A percentile compares a stretch with the other conserved stretches of the same genome.
phyloP scores from a whole-genome alignment of 2,329 filamentous ascomycete species.

The Colletotrichum australisinense region DNA sequence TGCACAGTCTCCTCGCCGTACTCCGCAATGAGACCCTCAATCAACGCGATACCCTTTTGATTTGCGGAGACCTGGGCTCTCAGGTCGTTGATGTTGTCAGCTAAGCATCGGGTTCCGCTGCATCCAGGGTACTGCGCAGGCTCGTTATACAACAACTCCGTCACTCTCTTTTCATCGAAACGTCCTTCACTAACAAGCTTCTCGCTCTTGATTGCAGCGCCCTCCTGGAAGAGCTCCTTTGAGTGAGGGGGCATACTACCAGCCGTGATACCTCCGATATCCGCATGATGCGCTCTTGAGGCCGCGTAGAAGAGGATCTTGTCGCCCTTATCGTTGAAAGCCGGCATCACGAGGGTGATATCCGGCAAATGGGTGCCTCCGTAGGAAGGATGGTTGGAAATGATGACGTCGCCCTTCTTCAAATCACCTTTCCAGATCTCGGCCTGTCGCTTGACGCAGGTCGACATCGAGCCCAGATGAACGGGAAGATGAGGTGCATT shows the following conservation, averaged over 20 bases:
- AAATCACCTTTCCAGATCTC: conserved; percentile 83
- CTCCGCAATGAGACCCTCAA: conserved; percentile 79
- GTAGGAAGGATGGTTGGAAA: conserved; percentile 86
- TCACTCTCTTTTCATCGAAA: conserved; percentile 83
- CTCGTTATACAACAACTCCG: conserved; percentile 77
- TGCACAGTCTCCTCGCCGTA: conserved; percentile 83
- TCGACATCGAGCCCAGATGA: conserved; percentile 85
- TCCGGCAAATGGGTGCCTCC: conserved; percentile 87
- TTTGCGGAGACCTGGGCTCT: conserved; percentile 88
- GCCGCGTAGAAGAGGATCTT: conserved; percentile 86
- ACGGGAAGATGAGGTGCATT: conserved; percentile 86
- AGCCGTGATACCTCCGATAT: conserved; percentile 84
- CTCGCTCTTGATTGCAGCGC: conserved; percentile 71
- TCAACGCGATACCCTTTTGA: conserved; percentile 86
- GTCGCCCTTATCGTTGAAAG: conserved; percentile 73
- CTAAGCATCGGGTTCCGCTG: conserved; percentile 81
- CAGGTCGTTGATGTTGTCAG: conserved; percentile 85
- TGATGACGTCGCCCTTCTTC: conserved; percentile 82
- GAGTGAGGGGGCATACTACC: conserved; percentile 85
- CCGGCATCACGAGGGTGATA: conserved; percentile 83
- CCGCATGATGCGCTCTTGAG: conserved; percentile 84
- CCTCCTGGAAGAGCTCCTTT: conserved; percentile 71
- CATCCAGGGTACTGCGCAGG: conserved; percentile 81
- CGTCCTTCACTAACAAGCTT: conserved; percentile 80
- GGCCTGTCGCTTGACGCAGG: conserved; percentile 81